A percentile compares a stretch with the other conserved stretches of the same genome.
Evolutionary conservation across 768 basidiomycete genomes (phyloP).

Genomic region (Thelephora ganbajun): DNA sequence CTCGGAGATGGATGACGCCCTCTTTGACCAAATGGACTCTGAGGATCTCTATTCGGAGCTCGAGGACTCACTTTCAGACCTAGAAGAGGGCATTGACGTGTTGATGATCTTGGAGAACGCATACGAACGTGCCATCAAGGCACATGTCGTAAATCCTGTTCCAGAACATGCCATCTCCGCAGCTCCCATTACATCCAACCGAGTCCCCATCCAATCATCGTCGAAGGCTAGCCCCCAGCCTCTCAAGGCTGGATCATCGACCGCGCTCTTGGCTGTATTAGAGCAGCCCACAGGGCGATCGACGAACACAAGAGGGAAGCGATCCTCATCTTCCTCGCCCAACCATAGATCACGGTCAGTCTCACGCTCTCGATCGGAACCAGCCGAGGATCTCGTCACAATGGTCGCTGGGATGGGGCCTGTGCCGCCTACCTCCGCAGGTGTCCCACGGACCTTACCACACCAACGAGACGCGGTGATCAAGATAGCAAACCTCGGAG

Average conservation of each 20-base stretch:
- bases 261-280: constrained; percentile 52
- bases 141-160: constrained; percentile 23
- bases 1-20: constrained; percentile 1
- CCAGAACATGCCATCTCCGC: background rate
- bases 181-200: background rate
- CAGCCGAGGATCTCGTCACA: background rate
- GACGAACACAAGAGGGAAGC: background rate
- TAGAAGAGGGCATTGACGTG: constrained; percentile 57
- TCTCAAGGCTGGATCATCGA: constrained; percentile 49
- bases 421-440: constrained; percentile 1
- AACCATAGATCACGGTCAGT: background rate
- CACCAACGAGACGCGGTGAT: constrained; percentile 40
- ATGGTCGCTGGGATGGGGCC: constrained; percentile 7
- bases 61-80: constrained; percentile 38
- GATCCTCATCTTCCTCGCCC: background rate
- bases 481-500: constrained; percentile 74
- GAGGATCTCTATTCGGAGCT: constrained; percentile 31
- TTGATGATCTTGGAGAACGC: constrained; percentile 57
- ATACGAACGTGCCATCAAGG: constrained; percentile 49
- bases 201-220: background rate
- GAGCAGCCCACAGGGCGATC: constrained; percentile 17
- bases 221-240: constrained; percentile 15
- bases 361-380: constrained; percentile 1
- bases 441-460: constrained; percentile 14
- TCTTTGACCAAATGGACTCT: constrained; percentile 8